Base-by-base conservation (phyloP, 2,329 filamentous ascomycete genomes). In the Colletotrichum cereale region DNA sequence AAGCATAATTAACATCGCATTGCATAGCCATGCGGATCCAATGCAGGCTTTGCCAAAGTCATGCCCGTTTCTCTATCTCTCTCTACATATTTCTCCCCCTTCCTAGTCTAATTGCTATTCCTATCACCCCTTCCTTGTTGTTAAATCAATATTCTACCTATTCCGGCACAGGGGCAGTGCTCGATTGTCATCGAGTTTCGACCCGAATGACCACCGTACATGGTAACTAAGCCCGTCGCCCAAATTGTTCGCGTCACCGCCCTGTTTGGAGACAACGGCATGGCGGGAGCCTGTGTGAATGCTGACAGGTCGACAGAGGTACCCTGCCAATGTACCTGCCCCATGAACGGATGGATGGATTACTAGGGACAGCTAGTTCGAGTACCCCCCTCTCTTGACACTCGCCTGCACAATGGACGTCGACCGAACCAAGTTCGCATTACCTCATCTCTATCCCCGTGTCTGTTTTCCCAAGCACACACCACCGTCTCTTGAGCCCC, bases 391-490 rank as follows among this genome's bases (percentile, higher is more conserved):
- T 55, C 52, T 50, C 48, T 52, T 71, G 67, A 71, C 63, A 67
- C 67, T 52, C 40, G 64, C 56, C 56, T 52, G 44, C 44, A 62
- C 60, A 62, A 53, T 71, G 68, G 68, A 68, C 50, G 44, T 53
- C 65, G 68, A 71, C 68, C 65, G 68, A 71, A 55, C 68, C 65
- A 66, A 62, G 52, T 71, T 71, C 38, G 36, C 68, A 71, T 60
- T 71, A 71, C 68, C 68, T 71, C 64, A 67, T 62, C 63, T 48
- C 38, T 40, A 50, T 67, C 31, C 36, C 62, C 48, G 11, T 67
- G 56, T 52, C 60, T 71, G 50, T 57, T 71, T 71, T 47, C 38
- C 42, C n/a, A 36, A 58, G 36, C 29, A 38, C 64, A 71, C 64
- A 71, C 68, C 68, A 58, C 68, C 68, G 68, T 71, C 57, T 63